phyloP scores from a whole-genome alignment of 495 filamentous ascomycete species.

The Rostrohypoxylon terebratum region DNA sequence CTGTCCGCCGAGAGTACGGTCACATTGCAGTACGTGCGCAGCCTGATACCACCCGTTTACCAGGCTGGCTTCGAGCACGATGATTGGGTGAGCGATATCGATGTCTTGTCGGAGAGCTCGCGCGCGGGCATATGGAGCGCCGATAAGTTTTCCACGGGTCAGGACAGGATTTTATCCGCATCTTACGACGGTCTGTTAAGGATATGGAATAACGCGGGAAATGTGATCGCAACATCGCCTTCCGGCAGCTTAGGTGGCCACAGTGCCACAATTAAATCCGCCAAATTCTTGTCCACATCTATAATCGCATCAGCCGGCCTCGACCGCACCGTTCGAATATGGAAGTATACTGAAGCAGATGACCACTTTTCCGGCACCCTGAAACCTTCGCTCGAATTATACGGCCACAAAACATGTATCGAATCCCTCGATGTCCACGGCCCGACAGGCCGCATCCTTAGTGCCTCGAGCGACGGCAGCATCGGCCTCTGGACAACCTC shows the following conservation, averaged over 20 bases:
- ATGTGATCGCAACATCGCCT: conserved; percentile 77
- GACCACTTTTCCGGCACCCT: conserved; percentile 71
- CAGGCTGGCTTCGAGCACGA: conserved; percentile 93
- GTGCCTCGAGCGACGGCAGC: conserved; percentile 81
- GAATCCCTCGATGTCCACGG: conserved; percentile 83
- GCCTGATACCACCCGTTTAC: conserved; percentile 85
- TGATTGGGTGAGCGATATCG: conserved; percentile 95
- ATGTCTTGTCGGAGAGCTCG: conserved; percentile 78
- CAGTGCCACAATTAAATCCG: conserved; percentile 78
- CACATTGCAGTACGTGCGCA: conserved; percentile 91
- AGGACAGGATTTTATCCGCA: conserved; percentile 79
- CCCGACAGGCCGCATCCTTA: conserved; percentile 79
- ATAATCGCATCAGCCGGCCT: conserved; percentile 83
- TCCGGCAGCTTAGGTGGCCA: conserved; percentile 74
- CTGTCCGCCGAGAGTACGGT: conserved; percentile 88
- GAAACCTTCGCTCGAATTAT: conserved; percentile 82
- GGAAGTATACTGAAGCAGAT: conserved; percentile 80
- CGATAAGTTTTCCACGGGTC: conserved; percentile 56
- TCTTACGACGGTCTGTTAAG: conserved; percentile 89
- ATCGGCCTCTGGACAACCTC: conserved; percentile 87
- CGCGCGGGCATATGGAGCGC: conserved; percentile 68
- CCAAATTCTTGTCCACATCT: conserved; percentile 79
- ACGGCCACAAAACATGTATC: conserved; percentile 82
- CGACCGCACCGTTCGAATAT: conserved; percentile 85
- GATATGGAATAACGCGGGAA: conserved; percentile 88